Evolutionary conservation across 208 protist genomes (phyloP).

Genomic region (Crithidia brevicula): DNA sequence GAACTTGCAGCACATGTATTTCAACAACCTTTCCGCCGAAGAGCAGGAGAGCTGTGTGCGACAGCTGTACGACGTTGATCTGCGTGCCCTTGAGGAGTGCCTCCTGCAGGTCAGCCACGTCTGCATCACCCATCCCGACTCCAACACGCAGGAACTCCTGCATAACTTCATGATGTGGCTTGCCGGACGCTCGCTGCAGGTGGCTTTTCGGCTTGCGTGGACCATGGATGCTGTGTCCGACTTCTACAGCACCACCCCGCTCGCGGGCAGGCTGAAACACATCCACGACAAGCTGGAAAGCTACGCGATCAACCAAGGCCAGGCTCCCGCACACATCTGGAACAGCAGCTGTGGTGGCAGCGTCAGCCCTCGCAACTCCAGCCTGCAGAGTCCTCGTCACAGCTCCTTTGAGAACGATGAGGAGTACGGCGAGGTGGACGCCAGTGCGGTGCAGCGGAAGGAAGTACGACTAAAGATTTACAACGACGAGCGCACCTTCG

Average conservation of each 20-base stretch:
- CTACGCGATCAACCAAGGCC: conserved; percentile 83
- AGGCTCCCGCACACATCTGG: conserved; percentile 2
- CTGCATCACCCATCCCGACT: conserved; percentile 68
- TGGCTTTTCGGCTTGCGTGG: conserved; percentile 82
- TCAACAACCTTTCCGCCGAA: conserved; percentile 32
- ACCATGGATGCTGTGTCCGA: conserved; percentile 67
- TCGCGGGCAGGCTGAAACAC: conserved; percentile 67
- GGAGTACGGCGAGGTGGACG: conserved; percentile 32
- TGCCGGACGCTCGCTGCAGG: conserved; percentile 63
- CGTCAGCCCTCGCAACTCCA: conserved; percentile 5
- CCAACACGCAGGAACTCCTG: conserved; percentile 61
- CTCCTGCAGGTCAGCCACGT: conserved; percentile 86
- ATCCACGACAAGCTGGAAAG: conserved; percentile 89
- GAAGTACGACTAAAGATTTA: conserved; percentile 82
- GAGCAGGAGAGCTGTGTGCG: conserved; percentile 56
- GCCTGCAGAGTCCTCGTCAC: not conserved
- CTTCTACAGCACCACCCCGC: conserved; percentile 47
- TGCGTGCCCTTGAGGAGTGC: conserved; percentile 66
- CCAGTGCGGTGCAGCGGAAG: conserved; percentile 65
- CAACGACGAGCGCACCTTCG: conserved; percentile 83
- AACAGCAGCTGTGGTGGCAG: conserved; percentile 17
- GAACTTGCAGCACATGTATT: conserved; percentile 48
- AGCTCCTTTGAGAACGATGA: conserved; percentile 26
- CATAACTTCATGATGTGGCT: conserved; percentile 79
- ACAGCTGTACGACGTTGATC: conserved; percentile 61